A percentile compares a stretch with the other conserved stretches of the same genome.
Conservation (phyloP, 2,329 filamentous ascomycete genomes). For the Colletotrichum sp. region DNA sequence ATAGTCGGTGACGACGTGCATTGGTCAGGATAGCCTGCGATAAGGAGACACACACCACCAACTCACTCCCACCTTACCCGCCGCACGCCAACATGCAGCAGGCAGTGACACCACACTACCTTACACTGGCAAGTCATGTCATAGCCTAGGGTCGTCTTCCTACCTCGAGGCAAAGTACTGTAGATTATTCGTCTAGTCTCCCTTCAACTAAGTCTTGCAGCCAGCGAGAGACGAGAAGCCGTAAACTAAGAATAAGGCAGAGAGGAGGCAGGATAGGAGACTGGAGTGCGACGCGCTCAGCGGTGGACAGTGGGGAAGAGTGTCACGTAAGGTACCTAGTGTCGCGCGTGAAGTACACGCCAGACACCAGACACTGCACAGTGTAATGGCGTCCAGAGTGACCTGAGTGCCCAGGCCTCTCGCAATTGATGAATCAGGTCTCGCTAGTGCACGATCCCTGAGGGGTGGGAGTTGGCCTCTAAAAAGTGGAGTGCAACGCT, state of each 20-base stretch:
- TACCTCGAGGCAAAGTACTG: not conserved
- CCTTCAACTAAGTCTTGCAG: not conserved
- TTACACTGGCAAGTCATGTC: not conserved
- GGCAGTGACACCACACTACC: not conserved
- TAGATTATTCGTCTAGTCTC: not conserved
- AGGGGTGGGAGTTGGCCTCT: constrained; percentile 5
- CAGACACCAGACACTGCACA: not conserved
- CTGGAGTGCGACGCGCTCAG: not conserved
- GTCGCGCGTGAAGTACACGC: not conserved
- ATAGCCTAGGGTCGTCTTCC: not conserved
- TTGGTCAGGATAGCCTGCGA: constrained; percentile 4
- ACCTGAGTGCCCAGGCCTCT: not conserved
- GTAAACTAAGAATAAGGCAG: not conserved
- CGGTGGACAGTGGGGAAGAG: not conserved
- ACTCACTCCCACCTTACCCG: not conserved
- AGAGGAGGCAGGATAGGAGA: not conserved
- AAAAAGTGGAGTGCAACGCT: constrained; percentile 8
- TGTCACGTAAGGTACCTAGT: not conserved
- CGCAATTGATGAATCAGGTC: constrained; percentile 4
- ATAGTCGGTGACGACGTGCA: constrained; percentile 1
- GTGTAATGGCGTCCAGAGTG: not conserved
- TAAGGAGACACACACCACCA: not conserved
- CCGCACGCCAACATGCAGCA: not conserved
- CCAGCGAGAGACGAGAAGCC: not conserved
- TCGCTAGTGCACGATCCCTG: constrained; percentile 13